Evolutionary conservation across 179 eudicot genomes (phyloP), one percentile per base, ranked within the genome.

Genomic region (Silene vulgaris): DNA sequence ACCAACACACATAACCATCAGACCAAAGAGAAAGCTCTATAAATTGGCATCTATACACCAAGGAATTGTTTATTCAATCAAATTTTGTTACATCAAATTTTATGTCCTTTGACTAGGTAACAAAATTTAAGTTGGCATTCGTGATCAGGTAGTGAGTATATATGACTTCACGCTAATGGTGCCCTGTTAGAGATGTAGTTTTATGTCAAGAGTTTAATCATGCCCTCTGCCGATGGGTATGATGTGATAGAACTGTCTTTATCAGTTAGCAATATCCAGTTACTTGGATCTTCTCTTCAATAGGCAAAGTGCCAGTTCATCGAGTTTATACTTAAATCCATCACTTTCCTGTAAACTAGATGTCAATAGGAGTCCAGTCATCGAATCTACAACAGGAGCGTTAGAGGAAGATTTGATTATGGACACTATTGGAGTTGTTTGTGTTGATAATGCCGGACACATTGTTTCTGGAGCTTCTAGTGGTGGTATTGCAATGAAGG

Each of bases 401-500:
- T 48, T 75, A 65, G 90, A 84, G 72, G 89, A 83, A 77, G 97
- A 91, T 82, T 43, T 77, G 50, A 67, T 93, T 50, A 77, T 81
- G 85, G 98, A 96, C 80, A 96, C 99, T 57, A 90, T 91, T 87
- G 99, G 99, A 74, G 99, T 93, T 70, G 87, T 96, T 76, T 96
- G 99, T 83, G 80, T 96, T 56, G 99, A 96, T 79, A 71, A 81
- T 65, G 83, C 83, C 60, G 98, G 99, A 72, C 79, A 81, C 45
- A 81, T 96, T 73, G 99, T 96, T 75, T 87, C 96, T 80, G 99
- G 97, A 78, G 91, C 97, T 28, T 96, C 99, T 74, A 96, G 99
- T 81, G 99, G 99, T 80, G 99, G 99, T 48, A 91, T 91, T 82
- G 97, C 98, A 48, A 78, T 96, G 85, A 96, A 96, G 98, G 99